phyloP scores from a whole-genome alignment of 371 early-diverging fungal species.

The Mucor mucedo region DNA sequence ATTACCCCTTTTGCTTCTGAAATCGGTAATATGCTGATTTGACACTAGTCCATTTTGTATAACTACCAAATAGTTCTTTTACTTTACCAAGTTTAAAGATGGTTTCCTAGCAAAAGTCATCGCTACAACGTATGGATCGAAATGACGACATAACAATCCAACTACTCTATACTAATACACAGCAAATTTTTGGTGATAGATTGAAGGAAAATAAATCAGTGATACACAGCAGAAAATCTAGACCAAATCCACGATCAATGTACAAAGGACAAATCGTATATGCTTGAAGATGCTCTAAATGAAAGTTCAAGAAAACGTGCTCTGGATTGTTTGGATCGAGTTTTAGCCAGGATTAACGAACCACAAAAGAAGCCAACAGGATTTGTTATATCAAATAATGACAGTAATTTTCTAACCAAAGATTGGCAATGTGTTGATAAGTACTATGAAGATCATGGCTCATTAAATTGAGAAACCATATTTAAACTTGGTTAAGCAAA shows the following conservation, averaged over 20 bases:
- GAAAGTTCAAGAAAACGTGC: slow-evolving; percentile 11
- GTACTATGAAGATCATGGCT: slow-evolving; percentile 18
- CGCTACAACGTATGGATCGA: slow-evolving; percentile 15
- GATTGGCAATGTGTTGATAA: slow-evolving; percentile 24
- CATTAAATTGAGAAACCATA: slow-evolving; percentile 19
- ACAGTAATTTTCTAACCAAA: slow-evolving; percentile 5
- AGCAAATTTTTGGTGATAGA: slow-evolving; percentile 19
- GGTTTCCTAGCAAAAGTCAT: slow-evolving; percentile 19
- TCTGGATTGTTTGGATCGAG: slow-evolving; percentile 12
- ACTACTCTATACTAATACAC: neutral
- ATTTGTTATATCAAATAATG: slow-evolving; percentile 11
- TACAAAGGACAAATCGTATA: slow-evolving; percentile 15
- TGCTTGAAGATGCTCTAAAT: slow-evolving; percentile 21
- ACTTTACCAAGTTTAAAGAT: slow-evolving; percentile 20
- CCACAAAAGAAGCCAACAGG: slow-evolving; percentile 13
- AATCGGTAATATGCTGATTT: slow-evolving; percentile 23
- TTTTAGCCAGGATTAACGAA: slow-evolving; percentile 9
- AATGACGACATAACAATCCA: slow-evolving; percentile 18
- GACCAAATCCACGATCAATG: slow-evolving; percentile 18
- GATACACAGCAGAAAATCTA: slow-evolving; percentile 15
- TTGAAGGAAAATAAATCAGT: slow-evolving; percentile 16
- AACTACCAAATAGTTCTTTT: slow-evolving; percentile 16
- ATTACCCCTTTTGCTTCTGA: slow-evolving; percentile 15
- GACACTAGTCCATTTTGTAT: slow-evolving; percentile 20
- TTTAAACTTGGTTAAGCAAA: slow-evolving; percentile 21